Conservation (phyloP, 192 early-diverging fungal genomes). For the Phycomyces nitens region DNA sequence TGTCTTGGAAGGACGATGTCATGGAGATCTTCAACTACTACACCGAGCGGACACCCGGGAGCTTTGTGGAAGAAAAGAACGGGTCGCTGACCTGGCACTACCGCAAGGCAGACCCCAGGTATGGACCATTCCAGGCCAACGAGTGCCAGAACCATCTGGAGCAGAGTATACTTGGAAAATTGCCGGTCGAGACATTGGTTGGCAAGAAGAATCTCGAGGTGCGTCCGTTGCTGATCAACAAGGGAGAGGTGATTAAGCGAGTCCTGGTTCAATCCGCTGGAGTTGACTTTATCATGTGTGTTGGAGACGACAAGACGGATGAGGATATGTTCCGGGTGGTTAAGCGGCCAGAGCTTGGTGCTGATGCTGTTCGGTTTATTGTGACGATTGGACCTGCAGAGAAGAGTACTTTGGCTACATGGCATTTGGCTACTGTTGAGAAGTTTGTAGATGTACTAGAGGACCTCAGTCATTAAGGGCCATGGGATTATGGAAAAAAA, state of each 20-base stretch:
- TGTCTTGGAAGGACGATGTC: slow-evolving; percentile 94
- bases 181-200: slow-evolving; percentile 89
- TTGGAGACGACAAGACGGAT: slow-evolving; percentile 96
- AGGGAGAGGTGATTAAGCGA: slow-evolving; percentile 95
- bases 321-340: slow-evolving; percentile 87
- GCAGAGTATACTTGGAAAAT: slow-evolving; percentile 83
- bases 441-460: slow-evolving; percentile 48
- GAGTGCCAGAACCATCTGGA: slow-evolving; percentile 96
- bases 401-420: slow-evolving; percentile 83
- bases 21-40: slow-evolving; percentile 91
- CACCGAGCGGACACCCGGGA: slow-evolving; percentile 91
- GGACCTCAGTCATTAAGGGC: neutral
- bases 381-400: slow-evolving; percentile 75
- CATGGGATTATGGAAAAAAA: neutral
- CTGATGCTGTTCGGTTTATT: slow-evolving; percentile 21
- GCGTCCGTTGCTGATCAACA: slow-evolving; percentile 87
- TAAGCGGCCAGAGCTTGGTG: neutral
- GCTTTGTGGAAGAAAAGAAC: slow-evolving; percentile 88
- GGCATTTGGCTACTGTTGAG: slow-evolving; percentile 73
- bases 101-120: slow-evolving; percentile 91
- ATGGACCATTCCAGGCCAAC: slow-evolving; percentile 93
- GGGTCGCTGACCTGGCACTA: slow-evolving; percentile 96
- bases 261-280: slow-evolving; percentile 55
- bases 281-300: slow-evolving; percentile 89
- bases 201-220: slow-evolving; percentile 98